Conservation (phyloP, 176 grass and related monocot species). For the Hsuehochloa calcarea region DNA sequence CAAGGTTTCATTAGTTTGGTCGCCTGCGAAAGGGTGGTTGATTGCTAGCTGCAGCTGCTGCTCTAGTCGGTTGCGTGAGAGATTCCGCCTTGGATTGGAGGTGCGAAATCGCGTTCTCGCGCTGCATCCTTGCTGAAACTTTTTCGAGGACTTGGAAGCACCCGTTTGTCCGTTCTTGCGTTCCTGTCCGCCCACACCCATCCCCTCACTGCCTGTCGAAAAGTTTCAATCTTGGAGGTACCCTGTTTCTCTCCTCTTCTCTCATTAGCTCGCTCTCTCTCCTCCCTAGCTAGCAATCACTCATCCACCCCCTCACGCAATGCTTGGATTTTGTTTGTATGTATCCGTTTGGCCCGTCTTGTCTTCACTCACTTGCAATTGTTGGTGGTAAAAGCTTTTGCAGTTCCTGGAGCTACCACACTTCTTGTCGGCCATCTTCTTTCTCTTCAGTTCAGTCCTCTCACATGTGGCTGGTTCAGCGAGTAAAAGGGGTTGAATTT, state of each 20-base stretch:
- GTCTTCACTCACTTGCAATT: conserved; percentile 10
- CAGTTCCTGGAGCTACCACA: conserved; percentile 8
- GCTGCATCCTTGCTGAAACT: background rate
- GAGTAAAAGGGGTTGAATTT: background rate
- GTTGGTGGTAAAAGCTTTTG: background rate
- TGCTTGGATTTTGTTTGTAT: conserved; percentile 8
- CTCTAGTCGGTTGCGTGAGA: background rate
- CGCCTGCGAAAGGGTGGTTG: background rate
- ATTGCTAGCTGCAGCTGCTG: background rate
- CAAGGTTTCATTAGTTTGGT: background rate
- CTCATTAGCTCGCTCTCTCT: too few relatives aligned
- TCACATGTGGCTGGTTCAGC: conserved; percentile 28
- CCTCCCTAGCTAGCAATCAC: background rate
- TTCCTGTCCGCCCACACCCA: background rate
- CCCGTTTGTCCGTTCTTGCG: conserved; percentile 39
- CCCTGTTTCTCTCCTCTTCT: conserved; percentile 8
- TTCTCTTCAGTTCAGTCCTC: background rate
- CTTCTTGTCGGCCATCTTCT: background rate
- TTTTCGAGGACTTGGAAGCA: conserved; percentile 33
- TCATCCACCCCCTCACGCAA: background rate
- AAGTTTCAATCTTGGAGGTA: conserved; percentile 44
- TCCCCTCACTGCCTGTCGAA: conserved; percentile 12
- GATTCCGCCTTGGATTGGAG: background rate
- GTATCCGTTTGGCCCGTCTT: conserved; percentile 26
- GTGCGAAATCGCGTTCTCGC: background rate